Base-by-base conservation (phyloP, 805 yeast species). In the Nakazawaea pomicola region DNA sequence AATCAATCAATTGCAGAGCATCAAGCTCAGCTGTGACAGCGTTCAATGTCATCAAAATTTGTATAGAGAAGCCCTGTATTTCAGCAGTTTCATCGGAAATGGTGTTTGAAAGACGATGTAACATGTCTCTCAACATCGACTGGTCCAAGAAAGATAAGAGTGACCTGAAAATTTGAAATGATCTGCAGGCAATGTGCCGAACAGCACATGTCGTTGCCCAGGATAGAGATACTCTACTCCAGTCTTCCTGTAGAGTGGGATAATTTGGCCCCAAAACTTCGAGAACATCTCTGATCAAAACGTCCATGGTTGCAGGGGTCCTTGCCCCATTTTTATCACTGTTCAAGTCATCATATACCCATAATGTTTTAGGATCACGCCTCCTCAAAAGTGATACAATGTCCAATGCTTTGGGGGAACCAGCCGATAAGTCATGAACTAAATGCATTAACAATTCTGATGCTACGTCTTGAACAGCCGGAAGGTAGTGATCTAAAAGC, bases 161-260 rank as follows among this genome's bases (percentile, higher is more conserved):
- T 3, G 95, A 84, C 33, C 99, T 69, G 64, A 90, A 93, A 0
- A 90, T 72, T 57, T 93, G 99, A 61, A 95, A 91, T 0, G 98
- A 90, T 19, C 99, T 74, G 50, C 99, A 93, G 0, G 99, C 99
- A 50, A 93, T 76, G 57, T 95, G 99, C 54, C 97, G 73, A 2
- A 91, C 98, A 2, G 97, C 95, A 64, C 98, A 93, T 1, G 96
- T 82, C 0, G 99, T 93, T 0, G 99, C 97, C 99, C 99, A 93
- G 21, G 74, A 70, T 27, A 95, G 67, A 0, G 98, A 83, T 3
- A 76, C 78, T 25, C 81, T 66, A 38, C 95, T 82, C 99, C 99
- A 93, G 38, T 82, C 85, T 31, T 74, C 74, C 55, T 83, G 95
- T 30, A 89, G 64, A 10, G 53, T 61, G 1, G 80, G 74, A 18